A percentile compares a stretch with the other conserved stretches of the same genome.
Conservation (phyloP, 345 rosid genomes). For the Salix caprea region DNA sequence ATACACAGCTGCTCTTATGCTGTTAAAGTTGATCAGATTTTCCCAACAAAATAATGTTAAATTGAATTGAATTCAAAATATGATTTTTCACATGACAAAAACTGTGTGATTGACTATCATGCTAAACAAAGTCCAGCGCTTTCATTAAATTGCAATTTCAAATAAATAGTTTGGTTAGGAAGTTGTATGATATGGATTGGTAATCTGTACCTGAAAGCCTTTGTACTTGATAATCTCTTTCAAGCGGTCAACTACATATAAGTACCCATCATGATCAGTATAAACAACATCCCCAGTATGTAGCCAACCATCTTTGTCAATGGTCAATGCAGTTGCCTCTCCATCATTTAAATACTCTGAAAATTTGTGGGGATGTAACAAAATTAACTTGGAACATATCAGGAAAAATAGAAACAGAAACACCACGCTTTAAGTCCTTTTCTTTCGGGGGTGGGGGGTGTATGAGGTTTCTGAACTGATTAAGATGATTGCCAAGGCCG, state of each 20-base stretch:
- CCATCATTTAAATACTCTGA: constrained; percentile 66
- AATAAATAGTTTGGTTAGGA: neutral
- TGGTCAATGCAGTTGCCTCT: constrained; percentile 49
- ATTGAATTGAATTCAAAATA: neutral
- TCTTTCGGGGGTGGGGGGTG: no score
- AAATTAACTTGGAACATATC: neutral
- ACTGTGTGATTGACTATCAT: no score
- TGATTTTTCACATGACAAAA: neutral
- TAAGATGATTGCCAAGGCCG: neutral
- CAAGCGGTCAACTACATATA: constrained; percentile 59
- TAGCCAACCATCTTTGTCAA: constrained; percentile 73
- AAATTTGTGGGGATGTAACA: neutral
- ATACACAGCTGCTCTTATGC: no score
- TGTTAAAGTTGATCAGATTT: no score
- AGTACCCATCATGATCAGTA: constrained; percentile 70
- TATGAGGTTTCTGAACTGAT: neutral
- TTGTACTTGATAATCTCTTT: constrained; percentile 87
- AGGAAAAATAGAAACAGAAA: neutral
- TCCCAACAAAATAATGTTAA: neutral
- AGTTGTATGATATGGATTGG: neutral
- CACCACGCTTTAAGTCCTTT: neutral
- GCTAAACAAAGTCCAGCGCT: neutral
- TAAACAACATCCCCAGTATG: constrained; percentile 82
- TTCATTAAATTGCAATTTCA: neutral
- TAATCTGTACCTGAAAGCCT: constrained; percentile 67